Conservation (phyloP, 352 stramenopile genomes). For the Phytophthora ohioensis region DNA sequence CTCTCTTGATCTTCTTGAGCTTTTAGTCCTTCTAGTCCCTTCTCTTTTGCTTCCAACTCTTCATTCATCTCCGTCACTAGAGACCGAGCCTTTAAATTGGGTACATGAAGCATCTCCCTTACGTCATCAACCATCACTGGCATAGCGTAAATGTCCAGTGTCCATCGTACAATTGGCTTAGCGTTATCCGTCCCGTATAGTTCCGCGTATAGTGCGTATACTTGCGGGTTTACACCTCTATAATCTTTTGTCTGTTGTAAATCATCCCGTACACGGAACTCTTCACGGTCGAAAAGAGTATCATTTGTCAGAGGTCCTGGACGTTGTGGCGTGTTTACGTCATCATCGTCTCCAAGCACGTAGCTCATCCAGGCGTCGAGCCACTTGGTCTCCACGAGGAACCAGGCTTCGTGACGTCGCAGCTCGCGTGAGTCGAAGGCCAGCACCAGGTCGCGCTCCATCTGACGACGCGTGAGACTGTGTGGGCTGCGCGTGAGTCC, state of each 20-base stretch:
- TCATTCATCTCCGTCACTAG: conserved; percentile 75
- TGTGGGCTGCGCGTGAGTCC: conserved; percentile 4
- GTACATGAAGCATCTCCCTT: conserved; percentile 71
- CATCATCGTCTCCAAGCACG: conserved; percentile 73
- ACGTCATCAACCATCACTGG: conserved; percentile 84
- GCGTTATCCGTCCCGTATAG: conserved; percentile 73
- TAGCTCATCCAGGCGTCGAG: conserved; percentile 86
- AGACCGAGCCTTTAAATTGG: conserved; percentile 68
- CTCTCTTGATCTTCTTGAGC: conserved; percentile 64
- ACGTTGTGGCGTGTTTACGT: conserved; percentile 52
- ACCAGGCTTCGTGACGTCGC: conserved; percentile 77
- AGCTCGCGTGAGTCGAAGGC: conserved; percentile 73
- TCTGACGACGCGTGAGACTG: conserved; percentile 19
- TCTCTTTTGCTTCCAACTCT: conserved; percentile 50
- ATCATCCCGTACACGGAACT: conserved; percentile 70
- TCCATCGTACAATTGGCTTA: conserved; percentile 80
- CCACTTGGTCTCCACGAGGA: conserved; percentile 81
- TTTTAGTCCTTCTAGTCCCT: conserved; percentile 17
- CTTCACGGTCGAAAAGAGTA: conserved; percentile 73
- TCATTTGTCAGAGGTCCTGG: conserved; percentile 78
- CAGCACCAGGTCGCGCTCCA: conserved; percentile 75
- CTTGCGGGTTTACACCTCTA: conserved; percentile 78
- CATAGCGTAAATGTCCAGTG: conserved; percentile 80
- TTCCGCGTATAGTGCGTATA: conserved; percentile 81
- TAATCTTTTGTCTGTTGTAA: conserved; percentile 78